Evolutionary conservation across 2,329 filamentous ascomycete genomes (phyloP), one percentile per base, ranked within the genome.

Genomic region (Pseudogymnoascus sp.): DNA sequence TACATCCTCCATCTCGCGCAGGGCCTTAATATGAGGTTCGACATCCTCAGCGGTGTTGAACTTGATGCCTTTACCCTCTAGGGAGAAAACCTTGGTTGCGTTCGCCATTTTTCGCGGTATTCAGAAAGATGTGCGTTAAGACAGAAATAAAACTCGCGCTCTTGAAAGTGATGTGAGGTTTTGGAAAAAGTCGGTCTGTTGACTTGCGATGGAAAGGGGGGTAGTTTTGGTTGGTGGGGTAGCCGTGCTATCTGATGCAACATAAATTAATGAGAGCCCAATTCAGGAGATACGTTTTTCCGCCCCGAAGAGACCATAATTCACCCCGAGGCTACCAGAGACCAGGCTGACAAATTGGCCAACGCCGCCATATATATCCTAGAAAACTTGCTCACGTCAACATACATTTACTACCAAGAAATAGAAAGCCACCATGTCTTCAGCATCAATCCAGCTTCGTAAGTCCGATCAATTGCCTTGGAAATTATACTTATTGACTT

Each of bases 41-140:
- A 97, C 83, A 75, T 97, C 92, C 67, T 85, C 88, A 60, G 90
- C 90, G 40, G 87, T 90, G 79, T 95, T 87, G 72, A 99, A 89
- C 81, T 96, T 97, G 70, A 97, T 84, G 71, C 88, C 88, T 79
- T 89, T 94, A 76, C 90, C 92, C 76, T 96, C 90, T 68, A 97
- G 86, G 69, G 92, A 92, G 78, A 97, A 97, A 72, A 90, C 74
- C 74, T 89, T 92, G 62, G 75, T 72, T 29, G 77, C 74, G 69
- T 77, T 72, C 70, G 80, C 77, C 82, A 82, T 86, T 59, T 62
- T 67, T 64, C 29, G 29, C 48, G 48, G 31, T 55, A 33, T 55
- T 55, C 27, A 55, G 5, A 33, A 12, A 12, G 29, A 55, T 55
- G 29, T 55, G 48, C 8, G 29, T 55, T 55, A 33, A 5, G 15